Evolutionary conservation across 441 rosid species (phyloP), one percentile per base, ranked within the genome.

Genomic region (Sinapis alba): DNA sequence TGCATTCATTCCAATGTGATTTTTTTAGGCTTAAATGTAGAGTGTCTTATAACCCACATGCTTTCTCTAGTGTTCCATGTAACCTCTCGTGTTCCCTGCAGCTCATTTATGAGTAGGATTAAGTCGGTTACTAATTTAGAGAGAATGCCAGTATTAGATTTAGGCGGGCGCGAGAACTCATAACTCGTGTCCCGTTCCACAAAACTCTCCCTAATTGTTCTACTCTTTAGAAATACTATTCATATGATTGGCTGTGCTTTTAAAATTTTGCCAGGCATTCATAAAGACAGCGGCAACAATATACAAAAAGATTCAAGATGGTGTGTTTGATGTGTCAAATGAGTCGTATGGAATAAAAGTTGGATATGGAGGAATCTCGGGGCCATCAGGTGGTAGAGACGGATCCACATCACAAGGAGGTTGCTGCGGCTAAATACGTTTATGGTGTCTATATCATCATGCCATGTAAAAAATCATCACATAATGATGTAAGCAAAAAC

Each of bases 271-370:
- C 28, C 78, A 96, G 99, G 99, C 98, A 62, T 96, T 96, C 77
- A 91, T 93, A 65, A 90, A 88, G 85, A 91, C 99, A 62, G 99
- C 99, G 59, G 91, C 94, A 65, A 89, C 95, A 68, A 91, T 93
- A 81, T 93, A 91, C 89, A 93, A 89, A 79, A 96, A 96, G 86
- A 96, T 96, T 76, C 95, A 93, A 82, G 99, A 96, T 80, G 99
- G 99, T 43, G 96, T 93, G 65, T 93, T 96, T 72, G 99, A 96
- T 78, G 97, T 91, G 65, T 93, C 99, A 30, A 93, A 93, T 71
- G 98, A 93, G 95, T 90, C 98, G 3, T 91, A 89, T 68, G 99
- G 99, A 80, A 96, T 96, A 65, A 93, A 96, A 83, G 95, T 96
- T 38, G 99, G 99, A 72, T 96, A 91, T 16, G 98, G 98, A 70